Evolutionary conservation across 1,139 yeast species (phyloP), one percentile per base, ranked within the genome.

Genomic region (Kodamaea anthophila): DNA sequence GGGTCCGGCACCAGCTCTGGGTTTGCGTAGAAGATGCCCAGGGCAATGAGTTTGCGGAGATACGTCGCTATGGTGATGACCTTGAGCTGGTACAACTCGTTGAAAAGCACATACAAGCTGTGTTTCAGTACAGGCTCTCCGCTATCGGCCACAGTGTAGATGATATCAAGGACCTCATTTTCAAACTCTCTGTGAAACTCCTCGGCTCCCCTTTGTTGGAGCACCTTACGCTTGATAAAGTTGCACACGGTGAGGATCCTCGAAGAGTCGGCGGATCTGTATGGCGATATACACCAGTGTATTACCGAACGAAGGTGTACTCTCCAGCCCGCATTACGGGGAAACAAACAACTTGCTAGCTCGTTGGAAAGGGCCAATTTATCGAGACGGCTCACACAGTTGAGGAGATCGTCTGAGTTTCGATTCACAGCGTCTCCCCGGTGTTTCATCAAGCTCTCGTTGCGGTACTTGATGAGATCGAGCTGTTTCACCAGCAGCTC

Each of bases 41-140:
- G 79, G 4, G 96, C 86, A 30, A 87, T 86, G 21, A 86, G 58
- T 40, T 80, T 74, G 44, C 96, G 60, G 35, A 86, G 61, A 44
- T 86, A 87, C 1, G 84, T 70, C 0, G 88, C 77, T 3, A 81
- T 70, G 1, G 74, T 58, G 18, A 79, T 65, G 15, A 78, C 51
- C 27, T 70, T 68, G 28, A 70, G 51, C 22, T 63, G 67, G 29
- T 69, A 65, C 7, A 81, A 51, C 44, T 76, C 82, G 38, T 74
- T 68, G 13, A 80, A 60, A 28, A 82, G 54, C 5, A 70, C 63
- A 40, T 68, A 69, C 15, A 82, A 51, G 30, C 60, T 59, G 28
- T 55, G 44, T 26, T 55, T 49, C 36, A 57, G 44, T 11, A 45
- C 29, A 5, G 44, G 38, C 7, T 43, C 35, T 2, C 41, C 29